Conservation (phyloP, 495 filamentous ascomycete species). For the Viridothelium virens region DNA sequence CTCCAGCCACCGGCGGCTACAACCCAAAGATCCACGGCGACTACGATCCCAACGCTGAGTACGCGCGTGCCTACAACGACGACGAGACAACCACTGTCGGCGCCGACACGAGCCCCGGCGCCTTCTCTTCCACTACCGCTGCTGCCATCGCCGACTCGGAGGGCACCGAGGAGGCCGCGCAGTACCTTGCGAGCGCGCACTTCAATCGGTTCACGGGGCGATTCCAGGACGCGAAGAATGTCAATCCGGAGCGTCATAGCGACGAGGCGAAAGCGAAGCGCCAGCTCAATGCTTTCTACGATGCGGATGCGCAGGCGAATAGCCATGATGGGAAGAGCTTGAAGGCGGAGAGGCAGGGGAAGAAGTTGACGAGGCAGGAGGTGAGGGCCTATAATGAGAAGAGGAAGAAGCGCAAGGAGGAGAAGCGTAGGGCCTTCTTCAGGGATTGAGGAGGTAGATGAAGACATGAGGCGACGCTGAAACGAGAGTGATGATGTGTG, state of each 20-base stretch:
- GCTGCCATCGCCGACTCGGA: conserved; percentile 17
- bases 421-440: conserved; percentile 88
- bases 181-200: conserved; percentile 58
- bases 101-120: conserved; percentile 35
- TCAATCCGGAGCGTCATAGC: conserved; percentile 64
- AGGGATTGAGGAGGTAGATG: conserved; percentile 51
- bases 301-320: conserved; percentile 96
- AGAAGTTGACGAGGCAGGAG: conserved; percentile 79
- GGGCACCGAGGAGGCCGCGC: conserved; percentile 27
- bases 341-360: conserved; percentile 81
- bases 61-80: conserved; percentile 51
- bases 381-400: conserved; percentile 67
- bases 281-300: conserved; percentile 93
- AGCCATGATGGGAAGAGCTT: conserved; percentile 84
- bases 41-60: conserved; percentile 89
- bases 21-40: conserved; percentile 92
- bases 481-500: not conserved
- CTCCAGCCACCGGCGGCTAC: conserved; percentile 50
- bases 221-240: conserved; percentile 57
- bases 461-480: not conserved
- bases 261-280: conserved; percentile 82
- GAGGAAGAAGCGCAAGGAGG: conserved; percentile 72
- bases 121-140: conserved; percentile 28
- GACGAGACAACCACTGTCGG: conserved; percentile 20
- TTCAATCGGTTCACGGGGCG: conserved; percentile 93